These are phyloP conservation scores for Sinapis alba DNA, from an alignment of 441 rosid genomes.

Conservation along the genomic window DNA sequence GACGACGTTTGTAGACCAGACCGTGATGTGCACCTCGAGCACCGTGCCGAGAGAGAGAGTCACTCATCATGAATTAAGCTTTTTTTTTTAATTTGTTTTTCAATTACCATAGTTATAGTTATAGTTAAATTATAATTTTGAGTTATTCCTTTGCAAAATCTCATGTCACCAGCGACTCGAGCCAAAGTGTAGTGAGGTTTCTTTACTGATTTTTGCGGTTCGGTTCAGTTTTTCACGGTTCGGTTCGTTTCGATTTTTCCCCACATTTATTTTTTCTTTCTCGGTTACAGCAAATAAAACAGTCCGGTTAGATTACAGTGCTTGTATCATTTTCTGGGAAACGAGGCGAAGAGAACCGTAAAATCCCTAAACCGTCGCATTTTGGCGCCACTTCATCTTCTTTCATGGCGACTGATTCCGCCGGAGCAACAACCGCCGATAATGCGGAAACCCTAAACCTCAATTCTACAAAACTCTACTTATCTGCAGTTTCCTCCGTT, in stretches of 20 bases:
- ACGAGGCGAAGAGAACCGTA: neutral
- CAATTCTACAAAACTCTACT: constrained; percentile 57
- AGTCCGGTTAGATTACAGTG: neutral
- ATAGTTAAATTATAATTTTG: too few relatives aligned
- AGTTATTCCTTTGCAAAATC: too few relatives aligned
- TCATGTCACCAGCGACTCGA: too few relatives aligned
- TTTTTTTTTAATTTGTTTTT: too few relatives aligned
- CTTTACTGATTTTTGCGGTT: too few relatives aligned
- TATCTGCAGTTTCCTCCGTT: constrained; percentile 40
- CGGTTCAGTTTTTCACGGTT: too few relatives aligned
- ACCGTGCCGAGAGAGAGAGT: too few relatives aligned
- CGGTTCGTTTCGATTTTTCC: neutral
- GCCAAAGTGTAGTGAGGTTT: too few relatives aligned
- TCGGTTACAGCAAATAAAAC: neutral
- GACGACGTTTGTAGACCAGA: too few relatives aligned
- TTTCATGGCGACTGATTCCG: constrained; percentile 21
- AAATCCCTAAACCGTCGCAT: constrained; percentile 6
- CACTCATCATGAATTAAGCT: too few relatives aligned
- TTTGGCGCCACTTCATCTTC: constrained; percentile 27
- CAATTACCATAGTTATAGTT: too few relatives aligned
- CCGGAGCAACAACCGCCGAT: constrained; percentile 13
- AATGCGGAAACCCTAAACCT: constrained; percentile 44
- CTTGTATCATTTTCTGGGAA: neutral
- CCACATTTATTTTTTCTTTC: neutral
- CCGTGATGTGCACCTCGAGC: too few relatives aligned